Percentiles rank a stretch among this genome's conserved stretches.
Conservation (phyloP, 768 basidiomycete genomes). For the Tylopilus sp. region DNA sequence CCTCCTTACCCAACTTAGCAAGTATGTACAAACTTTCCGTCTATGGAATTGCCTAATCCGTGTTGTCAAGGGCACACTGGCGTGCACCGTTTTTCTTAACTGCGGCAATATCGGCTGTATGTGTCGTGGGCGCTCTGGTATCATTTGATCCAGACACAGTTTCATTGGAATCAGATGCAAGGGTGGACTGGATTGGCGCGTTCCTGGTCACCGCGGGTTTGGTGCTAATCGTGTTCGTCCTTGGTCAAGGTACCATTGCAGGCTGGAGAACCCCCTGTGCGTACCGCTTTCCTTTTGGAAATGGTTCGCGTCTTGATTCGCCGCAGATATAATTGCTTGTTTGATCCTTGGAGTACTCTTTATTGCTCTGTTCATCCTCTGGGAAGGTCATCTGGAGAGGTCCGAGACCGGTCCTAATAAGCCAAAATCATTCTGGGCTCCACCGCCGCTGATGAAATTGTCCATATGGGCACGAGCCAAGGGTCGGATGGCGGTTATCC, state of each 20-base stretch:
- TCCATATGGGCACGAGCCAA: constrained; percentile 61
- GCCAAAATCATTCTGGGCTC: constrained; percentile 32
- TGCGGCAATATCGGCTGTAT: constrained; percentile 52
- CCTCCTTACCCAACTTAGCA: constrained; percentile 55
- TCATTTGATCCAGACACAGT: constrained; percentile 56
- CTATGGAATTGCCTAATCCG: not conserved
- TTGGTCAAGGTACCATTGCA: constrained; percentile 64
- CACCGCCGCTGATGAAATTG: constrained; percentile 64
- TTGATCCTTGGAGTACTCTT: constrained; percentile 60
- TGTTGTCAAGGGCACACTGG: constrained; percentile 47
- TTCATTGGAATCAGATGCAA: constrained; percentile 38
- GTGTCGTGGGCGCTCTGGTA: constrained; percentile 50
- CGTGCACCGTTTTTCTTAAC: constrained; percentile 61
- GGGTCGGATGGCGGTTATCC: constrained; percentile 60
- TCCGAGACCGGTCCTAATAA: constrained; percentile 8
- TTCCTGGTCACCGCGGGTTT: constrained; percentile 61
- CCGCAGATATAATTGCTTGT: constrained; percentile 65
- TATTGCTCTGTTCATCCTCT: constrained; percentile 53
- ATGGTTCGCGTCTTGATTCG: constrained; percentile 16
- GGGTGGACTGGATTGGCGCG: constrained; percentile 79
- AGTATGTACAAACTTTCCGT: constrained; percentile 24
- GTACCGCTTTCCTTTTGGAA: constrained; percentile 15
- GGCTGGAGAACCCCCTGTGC: constrained; percentile 61
- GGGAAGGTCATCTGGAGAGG: constrained; percentile 62
- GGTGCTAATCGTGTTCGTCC: constrained; percentile 67